Base-by-base conservation (phyloP, 2,329 filamentous ascomycete species). In the Talaromyces islandicus region DNA sequence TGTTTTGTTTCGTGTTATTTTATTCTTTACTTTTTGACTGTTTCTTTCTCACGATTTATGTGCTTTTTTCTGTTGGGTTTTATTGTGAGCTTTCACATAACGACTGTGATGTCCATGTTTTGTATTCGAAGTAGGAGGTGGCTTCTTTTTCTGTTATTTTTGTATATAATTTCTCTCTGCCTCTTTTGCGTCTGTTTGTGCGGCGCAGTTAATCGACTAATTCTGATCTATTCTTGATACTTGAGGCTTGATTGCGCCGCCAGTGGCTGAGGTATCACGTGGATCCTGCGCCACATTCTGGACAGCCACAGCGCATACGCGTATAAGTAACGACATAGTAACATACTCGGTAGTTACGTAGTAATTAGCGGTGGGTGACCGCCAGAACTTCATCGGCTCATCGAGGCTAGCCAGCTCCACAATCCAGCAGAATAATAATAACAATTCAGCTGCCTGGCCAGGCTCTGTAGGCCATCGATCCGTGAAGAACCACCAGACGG, bases 1-100 rank as follows among this genome's bases (percentile, higher is more conserved):
- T 35, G 2, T n/a, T 7, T 50, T 41, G 50, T 29, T 29, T 52
- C n/a, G n/a, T n/a, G n/a, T 56, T 63, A 59, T 38, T 58, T 50
- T 50, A 14, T 29, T 29, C n/a, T 58, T 38, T 1, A 19, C 25
- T 53, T 14, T n/a, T 24, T 46, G n/a, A n/a, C n/a, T n/a, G 11
- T 4, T 24, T 21, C 19, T 11, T 11, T 46, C 24, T 5, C 7
- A 19, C 9, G n/a, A 46, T 24, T 46, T 12, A 24, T 24, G n/a
- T 24, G 7, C n/a, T 21, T 53, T 41, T 52, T 14, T 60, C n/a
- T 53, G 27, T n/a, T 10, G 21, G 11, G 52, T 21, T 32, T 38
- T 56, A 35, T 17, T 38, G 24, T 41, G 24, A 29, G 27, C 27
- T 32, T 32, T 32, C n/a, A 29, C n/a, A 30, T 32, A 54, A 24